Conservation (phyloP, 2,329 filamentous ascomycete genomes). For the Penicillium rolfsii region DNA sequence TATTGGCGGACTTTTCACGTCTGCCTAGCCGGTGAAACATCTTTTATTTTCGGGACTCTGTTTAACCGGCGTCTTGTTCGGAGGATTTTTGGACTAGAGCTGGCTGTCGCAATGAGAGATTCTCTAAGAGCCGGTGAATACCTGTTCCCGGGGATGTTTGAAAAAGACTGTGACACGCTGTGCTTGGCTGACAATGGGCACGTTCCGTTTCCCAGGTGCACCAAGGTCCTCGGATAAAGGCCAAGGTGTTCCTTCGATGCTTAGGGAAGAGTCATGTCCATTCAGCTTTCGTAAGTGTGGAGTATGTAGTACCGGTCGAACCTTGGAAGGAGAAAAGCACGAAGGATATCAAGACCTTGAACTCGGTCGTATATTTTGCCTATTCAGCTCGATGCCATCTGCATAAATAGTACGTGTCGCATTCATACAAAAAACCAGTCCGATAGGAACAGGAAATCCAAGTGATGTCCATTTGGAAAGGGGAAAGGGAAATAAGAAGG, state of each 20-base stretch:
- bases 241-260: background rate
- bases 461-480: background rate
- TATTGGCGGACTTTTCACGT: slow-evolving; percentile 1
- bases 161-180: background rate
- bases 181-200: background rate
- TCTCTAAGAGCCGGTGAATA: background rate
- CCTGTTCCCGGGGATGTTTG: background rate
- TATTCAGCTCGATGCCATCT: background rate
- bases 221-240: background rate
- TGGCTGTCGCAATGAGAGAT: background rate
- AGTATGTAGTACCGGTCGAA: too few species aligned
- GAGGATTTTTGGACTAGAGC: background rate
- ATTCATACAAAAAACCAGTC: background rate
- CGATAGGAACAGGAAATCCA: background rate
- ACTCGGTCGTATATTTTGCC: background rate
- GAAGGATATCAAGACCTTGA: background rate
- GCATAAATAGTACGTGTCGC: background rate
- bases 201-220: background rate
- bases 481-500: background rate
- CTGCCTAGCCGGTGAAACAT: slow-evolving; percentile 5
- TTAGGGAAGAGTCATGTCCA: background rate
- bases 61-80: background rate
- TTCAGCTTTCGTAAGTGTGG: too few species aligned
- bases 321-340: background rate
- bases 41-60: background rate